Conservation (phyloP, 306 rosid species). For the Biancaea sappan region DNA sequence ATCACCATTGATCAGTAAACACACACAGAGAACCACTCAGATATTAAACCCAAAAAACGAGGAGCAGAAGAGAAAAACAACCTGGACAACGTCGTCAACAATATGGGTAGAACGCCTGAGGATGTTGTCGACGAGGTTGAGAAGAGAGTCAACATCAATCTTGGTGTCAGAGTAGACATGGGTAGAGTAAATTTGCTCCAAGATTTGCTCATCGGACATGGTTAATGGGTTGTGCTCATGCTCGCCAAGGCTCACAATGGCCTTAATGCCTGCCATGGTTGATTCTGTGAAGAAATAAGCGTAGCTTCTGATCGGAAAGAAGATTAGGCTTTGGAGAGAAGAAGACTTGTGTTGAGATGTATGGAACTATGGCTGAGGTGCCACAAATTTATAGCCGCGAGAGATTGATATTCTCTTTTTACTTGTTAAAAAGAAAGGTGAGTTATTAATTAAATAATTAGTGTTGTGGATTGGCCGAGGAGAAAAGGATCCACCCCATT, state of each 20-base stretch:
- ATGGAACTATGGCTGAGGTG: no score
- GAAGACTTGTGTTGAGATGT: background rate
- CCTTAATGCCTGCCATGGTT: conserved; percentile 26
- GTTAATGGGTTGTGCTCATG: conserved; percentile 36
- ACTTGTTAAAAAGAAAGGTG: no score
- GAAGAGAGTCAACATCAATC: conserved; percentile 50
- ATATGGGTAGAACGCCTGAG: conserved; percentile 42
- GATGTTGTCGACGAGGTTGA: conserved; percentile 40
- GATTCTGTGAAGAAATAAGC: background rate
- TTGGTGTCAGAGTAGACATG: conserved; percentile 45
- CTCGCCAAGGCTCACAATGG: conserved; percentile 16
- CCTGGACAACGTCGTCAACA: conserved; percentile 49
- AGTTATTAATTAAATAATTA: no score
- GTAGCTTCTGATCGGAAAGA: background rate
- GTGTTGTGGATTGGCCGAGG: no score
- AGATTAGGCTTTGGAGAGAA: background rate
- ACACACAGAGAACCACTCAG: background rate
- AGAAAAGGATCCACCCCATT: no score
- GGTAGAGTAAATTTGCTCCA: conserved; percentile 45
- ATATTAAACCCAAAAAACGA: background rate
- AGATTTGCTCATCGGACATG: conserved; percentile 43
- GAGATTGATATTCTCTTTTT: no score
- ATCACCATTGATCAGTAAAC: no score
- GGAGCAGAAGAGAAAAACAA: background rate
- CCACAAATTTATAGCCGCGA: background rate